These are phyloP conservation scores for Cyberlindnera nakhonratchasimensis DNA, from an alignment of 805 yeast species.

Conservation along the genomic window DNA sequence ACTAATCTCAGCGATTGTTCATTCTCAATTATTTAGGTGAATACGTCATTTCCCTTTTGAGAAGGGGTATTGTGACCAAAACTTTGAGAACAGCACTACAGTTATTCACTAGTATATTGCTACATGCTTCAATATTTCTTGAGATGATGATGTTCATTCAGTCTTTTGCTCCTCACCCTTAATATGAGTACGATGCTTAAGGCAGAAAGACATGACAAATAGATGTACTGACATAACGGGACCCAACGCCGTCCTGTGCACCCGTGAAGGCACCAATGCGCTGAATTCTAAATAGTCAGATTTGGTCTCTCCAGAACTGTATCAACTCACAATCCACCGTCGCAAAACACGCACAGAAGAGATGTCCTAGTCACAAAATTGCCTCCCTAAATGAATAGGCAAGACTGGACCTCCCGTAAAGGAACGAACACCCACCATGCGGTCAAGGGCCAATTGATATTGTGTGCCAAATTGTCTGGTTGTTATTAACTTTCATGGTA, in stretches of 20 bases:
- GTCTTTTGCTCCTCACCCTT: too few relatives aligned
- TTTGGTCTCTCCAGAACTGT: conserved; percentile 29
- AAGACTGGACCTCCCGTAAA: conserved; percentile 18
- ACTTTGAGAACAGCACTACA: too few relatives aligned
- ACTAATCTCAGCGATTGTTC: too few relatives aligned
- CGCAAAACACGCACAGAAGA: conserved; percentile 1
- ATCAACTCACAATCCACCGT: conserved; percentile 26
- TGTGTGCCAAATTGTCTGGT: conserved; percentile 23
- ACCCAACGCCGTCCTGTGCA: conserved; percentile 23
- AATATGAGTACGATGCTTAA: too few relatives aligned
- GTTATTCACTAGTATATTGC: too few relatives aligned
- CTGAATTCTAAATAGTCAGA: conserved; percentile 31
- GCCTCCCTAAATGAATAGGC: conserved; percentile 36
- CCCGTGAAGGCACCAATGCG: conserved; percentile 16
- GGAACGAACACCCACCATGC: conserved; percentile 15
- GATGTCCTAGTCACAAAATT: conserved; percentile 14
- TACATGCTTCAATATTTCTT: too few relatives aligned
- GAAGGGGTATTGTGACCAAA: too few relatives aligned
- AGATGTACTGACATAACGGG: conserved; percentile 38
- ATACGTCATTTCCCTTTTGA: too few relatives aligned
- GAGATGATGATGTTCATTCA: too few relatives aligned
- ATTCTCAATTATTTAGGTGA: too few relatives aligned
- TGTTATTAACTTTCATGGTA: conserved; percentile 30
- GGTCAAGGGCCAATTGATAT: conserved; percentile 17
- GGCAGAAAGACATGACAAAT: too few relatives aligned